Evolutionary conservation across 345 rosid genomes (phyloP).

Genomic region (Acer negundo): DNA sequence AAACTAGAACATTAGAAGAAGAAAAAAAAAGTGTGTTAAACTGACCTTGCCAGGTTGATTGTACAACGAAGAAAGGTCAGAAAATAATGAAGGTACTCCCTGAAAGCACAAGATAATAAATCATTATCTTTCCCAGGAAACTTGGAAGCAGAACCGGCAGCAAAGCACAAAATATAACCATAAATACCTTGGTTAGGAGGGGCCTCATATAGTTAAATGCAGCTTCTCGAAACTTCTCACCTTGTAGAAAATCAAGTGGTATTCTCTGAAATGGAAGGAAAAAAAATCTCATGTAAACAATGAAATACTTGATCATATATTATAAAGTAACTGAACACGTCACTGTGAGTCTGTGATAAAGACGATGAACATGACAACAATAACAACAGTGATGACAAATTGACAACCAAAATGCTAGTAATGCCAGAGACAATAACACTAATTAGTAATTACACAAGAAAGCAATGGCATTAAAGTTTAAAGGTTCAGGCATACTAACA

Average conservation of each 20-base stretch:
- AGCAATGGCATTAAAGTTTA: neutral
- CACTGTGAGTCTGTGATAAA: neutral
- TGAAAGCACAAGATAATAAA: conserved; percentile 29
- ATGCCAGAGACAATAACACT: too few species aligned
- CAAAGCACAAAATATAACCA: conserved; percentile 12
- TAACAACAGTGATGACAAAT: neutral
- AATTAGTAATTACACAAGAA: neutral
- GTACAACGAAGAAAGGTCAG: conserved; percentile 93
- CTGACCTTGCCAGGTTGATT: conserved; percentile 82
- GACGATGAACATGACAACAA: neutral
- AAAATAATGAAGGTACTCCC: conserved; percentile 99
- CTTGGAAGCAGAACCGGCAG: conserved; percentile 6
- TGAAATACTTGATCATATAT: conserved; percentile 5
- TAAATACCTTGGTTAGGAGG: conserved; percentile 74
- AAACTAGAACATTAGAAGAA: neutral
- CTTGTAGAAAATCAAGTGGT: conserved; percentile 95
- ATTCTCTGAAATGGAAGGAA: conserved; percentile 62
- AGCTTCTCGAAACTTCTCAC: conserved; percentile 76
- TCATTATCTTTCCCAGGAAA: conserved; percentile 16
- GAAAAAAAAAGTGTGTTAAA: conserved; percentile 15
- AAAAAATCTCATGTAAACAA: conserved; percentile 14
- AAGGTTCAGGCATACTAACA: too few species aligned
- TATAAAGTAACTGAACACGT: conserved; percentile 10
- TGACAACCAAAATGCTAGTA: neutral
- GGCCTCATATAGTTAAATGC: conserved; percentile 80